A percentile compares a stretch with the other conserved stretches of the same genome.
Conservation (phyloP, 306 rosid species). For the Citrullus mucosospermus region DNA sequence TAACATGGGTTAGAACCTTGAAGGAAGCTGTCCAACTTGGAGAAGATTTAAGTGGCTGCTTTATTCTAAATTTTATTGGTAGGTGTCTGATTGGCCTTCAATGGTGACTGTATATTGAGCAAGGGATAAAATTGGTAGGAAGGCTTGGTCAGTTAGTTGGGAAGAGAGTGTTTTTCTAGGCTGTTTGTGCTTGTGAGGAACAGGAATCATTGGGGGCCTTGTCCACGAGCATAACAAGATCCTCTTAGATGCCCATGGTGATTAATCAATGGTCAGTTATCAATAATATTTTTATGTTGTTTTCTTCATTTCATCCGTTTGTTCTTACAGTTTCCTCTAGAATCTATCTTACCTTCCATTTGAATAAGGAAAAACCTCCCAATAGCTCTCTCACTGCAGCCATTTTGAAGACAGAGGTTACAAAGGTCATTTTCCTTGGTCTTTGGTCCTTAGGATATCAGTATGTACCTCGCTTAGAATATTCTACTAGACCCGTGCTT, state of each 20-base stretch:
- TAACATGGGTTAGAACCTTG: neutral
- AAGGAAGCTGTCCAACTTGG: neutral
- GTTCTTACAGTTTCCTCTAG: neutral
- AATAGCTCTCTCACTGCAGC: neutral
- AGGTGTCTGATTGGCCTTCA: neutral
- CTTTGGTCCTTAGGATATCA: neutral
- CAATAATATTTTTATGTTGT: neutral
- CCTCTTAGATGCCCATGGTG: neutral
- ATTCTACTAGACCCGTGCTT: neutral
- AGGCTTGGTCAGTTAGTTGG: neutral
- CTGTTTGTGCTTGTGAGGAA: neutral
- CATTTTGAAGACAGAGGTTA: neutral
- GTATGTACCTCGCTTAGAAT: neutral
- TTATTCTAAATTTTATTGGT: neutral
- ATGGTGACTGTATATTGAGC: neutral
- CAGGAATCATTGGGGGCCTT: neutral
- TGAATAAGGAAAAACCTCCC: neutral
- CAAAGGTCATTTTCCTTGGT: neutral
- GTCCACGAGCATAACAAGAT: neutral
- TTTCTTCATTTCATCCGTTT: neutral
- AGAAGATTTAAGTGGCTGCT: neutral
- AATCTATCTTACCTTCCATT: neutral
- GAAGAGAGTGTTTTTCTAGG: neutral
- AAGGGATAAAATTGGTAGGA: neutral
- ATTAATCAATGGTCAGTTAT: neutral